Conservation (phyloP, 768 basidiomycete species). For the Xerocomus spinulosus region DNA sequence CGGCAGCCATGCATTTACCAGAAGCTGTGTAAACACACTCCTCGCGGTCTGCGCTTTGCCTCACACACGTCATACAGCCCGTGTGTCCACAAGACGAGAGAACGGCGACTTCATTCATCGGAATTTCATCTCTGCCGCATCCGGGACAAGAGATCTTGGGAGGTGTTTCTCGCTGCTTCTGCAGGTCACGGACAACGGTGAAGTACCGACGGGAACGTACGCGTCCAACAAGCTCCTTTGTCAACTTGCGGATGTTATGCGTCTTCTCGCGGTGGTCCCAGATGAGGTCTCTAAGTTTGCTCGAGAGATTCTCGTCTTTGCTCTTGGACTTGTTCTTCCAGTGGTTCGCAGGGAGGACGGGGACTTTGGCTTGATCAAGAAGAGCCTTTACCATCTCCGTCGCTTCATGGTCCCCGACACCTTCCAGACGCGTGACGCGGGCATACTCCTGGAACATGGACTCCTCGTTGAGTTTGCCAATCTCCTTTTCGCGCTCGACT, state of each 20-base stretch:
- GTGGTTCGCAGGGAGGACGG: slow-evolving; percentile 26
- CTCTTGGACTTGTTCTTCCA: slow-evolving; percentile 44
- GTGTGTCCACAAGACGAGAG: slow-evolving; percentile 91
- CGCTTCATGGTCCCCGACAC: slow-evolving; percentile 74
- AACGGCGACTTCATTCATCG: slow-evolving; percentile 69
- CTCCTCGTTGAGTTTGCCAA: slow-evolving; percentile 59
- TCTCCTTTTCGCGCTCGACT: slow-evolving; percentile 61
- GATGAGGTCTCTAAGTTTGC: slow-evolving; percentile 53
- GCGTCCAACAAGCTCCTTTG: slow-evolving; percentile 86
- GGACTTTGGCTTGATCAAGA: slow-evolving; percentile 56
- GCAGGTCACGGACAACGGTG: slow-evolving; percentile 83
- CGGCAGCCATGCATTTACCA: slow-evolving; percentile 73
- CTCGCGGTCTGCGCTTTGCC: slow-evolving; percentile 65
- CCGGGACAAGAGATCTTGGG: slow-evolving; percentile 57
- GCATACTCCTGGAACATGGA: slow-evolving; percentile 79
- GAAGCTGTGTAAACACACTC: slow-evolving; percentile 73
- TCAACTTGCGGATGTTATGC: slow-evolving; percentile 77
- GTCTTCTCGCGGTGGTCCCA: slow-evolving; percentile 87
- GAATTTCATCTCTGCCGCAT: slow-evolving; percentile 53
- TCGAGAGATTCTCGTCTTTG: slow-evolving; percentile 52
- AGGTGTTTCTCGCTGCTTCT: slow-evolving; percentile 63
- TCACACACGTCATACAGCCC: slow-evolving; percentile 76
- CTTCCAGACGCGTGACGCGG: slow-evolving; percentile 58
- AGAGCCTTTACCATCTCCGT: slow-evolving; percentile 55
- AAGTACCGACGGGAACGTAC: slow-evolving; percentile 91